phyloP scores from a whole-genome alignment of 2,329 filamentous ascomycete genomes.

The Aspergillus neotritici region DNA sequence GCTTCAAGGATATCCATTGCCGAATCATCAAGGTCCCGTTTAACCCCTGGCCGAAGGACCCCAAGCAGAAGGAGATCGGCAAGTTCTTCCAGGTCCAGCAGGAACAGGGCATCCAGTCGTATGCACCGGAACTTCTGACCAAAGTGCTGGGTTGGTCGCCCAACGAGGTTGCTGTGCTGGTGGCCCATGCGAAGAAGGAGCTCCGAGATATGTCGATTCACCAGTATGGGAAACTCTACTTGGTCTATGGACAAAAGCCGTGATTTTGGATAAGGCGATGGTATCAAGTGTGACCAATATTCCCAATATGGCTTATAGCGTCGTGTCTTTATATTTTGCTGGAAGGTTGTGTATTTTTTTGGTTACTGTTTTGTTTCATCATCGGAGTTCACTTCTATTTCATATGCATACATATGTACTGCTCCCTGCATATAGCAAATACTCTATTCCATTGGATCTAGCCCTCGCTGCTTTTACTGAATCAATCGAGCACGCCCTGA shows the following conservation, averaged over 20 bases:
- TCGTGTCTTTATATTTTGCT: no score
- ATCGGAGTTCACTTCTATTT: no score
- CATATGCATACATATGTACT: no score
- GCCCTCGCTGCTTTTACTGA: no score
- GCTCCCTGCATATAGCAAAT: no score
- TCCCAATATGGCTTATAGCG: no score
- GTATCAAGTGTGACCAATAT: no score
- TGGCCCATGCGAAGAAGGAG: not conserved
- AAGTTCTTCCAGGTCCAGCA: constrained; percentile 21
- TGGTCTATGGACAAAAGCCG: not conserved
- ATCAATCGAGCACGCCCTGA: no score
- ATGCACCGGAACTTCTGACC: not conserved
- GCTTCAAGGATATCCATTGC: constrained; percentile 50
- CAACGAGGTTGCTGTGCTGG: not conserved
- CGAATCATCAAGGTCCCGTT: constrained; percentile 44
- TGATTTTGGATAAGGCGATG: not conserved
- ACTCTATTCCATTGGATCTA: no score
- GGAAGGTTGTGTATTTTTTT: no score
- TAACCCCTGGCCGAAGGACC: constrained; percentile 45
- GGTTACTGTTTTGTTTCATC: no score
- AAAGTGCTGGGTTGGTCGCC: not conserved
- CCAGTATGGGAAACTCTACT: constrained; percentile 1
- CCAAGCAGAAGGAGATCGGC: constrained; percentile 36
- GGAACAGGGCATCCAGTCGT: not conserved
- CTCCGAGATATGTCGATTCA: not conserved